Conservation (phyloP, 1,284 basidiomycete genomes). For the Abortiporus biennis region DNA sequence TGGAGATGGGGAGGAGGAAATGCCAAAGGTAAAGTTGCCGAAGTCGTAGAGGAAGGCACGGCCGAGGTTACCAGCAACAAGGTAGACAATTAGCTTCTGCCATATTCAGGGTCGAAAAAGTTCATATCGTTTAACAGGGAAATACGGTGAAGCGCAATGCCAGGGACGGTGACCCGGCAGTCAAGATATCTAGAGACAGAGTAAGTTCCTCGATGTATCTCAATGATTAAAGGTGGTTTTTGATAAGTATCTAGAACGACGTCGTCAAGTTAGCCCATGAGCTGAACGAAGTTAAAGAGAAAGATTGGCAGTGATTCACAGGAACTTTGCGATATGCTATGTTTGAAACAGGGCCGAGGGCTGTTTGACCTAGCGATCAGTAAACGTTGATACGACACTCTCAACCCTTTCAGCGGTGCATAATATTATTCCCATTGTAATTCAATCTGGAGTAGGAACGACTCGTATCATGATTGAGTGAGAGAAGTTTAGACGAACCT, state of each 20-base stretch:
- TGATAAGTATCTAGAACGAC: slow-evolving; percentile 24
- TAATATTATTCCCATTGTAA: too few relatives aligned
- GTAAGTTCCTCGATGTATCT: slow-evolving; percentile 17
- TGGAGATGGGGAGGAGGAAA: slow-evolving; percentile 29
- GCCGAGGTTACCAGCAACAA: slow-evolving; percentile 34
- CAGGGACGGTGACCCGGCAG: slow-evolving; percentile 32
- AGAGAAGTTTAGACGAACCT: too few relatives aligned
- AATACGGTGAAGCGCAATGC: slow-evolving; percentile 32
- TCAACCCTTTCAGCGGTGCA: too few relatives aligned
- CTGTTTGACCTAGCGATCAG: too few relatives aligned
- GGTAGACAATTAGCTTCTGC: slow-evolving; percentile 15
- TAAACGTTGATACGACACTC: too few relatives aligned
- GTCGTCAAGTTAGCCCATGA: slow-evolving; percentile 37
- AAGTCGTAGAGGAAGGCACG: slow-evolving; percentile 30
- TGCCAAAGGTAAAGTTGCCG: slow-evolving; percentile 22
- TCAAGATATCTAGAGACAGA: slow-evolving; percentile 32
- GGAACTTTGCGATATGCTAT: too few relatives aligned
- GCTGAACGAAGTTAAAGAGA: slow-evolving; percentile 29
- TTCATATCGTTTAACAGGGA: slow-evolving; percentile 21
- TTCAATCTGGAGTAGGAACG: too few relatives aligned
- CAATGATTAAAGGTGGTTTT: background rate
- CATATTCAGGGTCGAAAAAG: background rate
- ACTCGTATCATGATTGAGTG: too few relatives aligned
- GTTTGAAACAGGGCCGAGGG: too few relatives aligned
- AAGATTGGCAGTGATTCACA: too few relatives aligned